These are phyloP conservation scores for Claviceps capensis DNA, from an alignment of 2,329 filamentous ascomycete species.

Conservation along the genomic window DNA sequence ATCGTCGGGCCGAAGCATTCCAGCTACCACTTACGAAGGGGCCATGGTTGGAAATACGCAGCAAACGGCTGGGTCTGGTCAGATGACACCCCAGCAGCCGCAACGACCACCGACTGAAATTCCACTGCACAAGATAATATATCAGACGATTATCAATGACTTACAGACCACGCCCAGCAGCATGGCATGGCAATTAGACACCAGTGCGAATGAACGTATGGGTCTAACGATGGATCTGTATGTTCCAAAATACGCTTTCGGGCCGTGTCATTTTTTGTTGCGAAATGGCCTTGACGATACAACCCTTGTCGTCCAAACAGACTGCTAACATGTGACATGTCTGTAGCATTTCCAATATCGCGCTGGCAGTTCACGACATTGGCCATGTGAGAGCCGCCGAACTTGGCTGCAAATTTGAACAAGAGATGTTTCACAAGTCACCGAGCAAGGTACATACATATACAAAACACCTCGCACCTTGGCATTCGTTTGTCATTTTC, in stretches of 20 bases:
- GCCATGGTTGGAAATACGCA: too few species aligned
- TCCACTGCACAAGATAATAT: too few species aligned
- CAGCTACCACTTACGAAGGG: too few species aligned
- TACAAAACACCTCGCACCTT: background rate
- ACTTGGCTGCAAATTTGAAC: slow-evolving; percentile 32
- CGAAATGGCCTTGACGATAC: background rate
- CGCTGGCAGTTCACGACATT: slow-evolving; percentile 28
- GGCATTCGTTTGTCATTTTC: background rate
- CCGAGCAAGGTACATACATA: slow-evolving; percentile 29
- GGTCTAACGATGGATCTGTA: too few species aligned
- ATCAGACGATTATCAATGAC: too few species aligned
- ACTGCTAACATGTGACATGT: slow-evolving; percentile 6
- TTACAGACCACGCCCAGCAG: too few species aligned
- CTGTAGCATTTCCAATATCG: slow-evolving; percentile 35
- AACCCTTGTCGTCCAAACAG: background rate
- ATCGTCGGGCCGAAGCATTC: too few species aligned
- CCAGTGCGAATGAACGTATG: too few species aligned
- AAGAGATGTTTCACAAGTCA: slow-evolving; percentile 30
- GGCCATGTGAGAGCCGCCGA: slow-evolving; percentile 28
- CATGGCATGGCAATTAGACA: too few species aligned
- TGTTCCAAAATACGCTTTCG: background rate
- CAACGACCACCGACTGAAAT: too few species aligned
- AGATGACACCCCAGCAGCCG: too few species aligned
- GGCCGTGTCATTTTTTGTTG: background rate
- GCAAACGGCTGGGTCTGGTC: too few species aligned